These are phyloP conservation scores for Choiromyces venosus DNA, from an alignment of 495 filamentous ascomycete genomes.

Conservation along the genomic window DNA sequence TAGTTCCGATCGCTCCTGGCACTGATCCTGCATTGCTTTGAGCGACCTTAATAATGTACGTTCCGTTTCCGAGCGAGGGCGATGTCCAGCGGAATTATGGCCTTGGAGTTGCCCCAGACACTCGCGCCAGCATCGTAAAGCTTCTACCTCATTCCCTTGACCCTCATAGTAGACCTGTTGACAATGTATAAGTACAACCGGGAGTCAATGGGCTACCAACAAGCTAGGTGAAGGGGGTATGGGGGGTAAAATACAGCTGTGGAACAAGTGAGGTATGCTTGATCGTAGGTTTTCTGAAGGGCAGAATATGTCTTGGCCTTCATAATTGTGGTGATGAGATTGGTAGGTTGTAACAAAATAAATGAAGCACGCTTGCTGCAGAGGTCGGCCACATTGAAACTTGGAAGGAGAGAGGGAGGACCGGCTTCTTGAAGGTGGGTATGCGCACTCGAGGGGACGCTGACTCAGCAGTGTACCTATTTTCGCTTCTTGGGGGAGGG, in stretches of 20 bases:
- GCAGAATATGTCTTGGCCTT: conserved; percentile 70
- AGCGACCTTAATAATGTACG: conserved; percentile 74
- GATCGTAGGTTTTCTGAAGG: conserved; percentile 96
- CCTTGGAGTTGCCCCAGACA: conserved; percentile 89
- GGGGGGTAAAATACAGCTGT: conserved; percentile 60
- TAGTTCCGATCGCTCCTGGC: conserved; percentile 86
- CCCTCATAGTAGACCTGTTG: conserved; percentile 38
- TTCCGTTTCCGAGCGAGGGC: conserved; percentile 77
- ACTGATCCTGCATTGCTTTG: conserved; percentile 78
- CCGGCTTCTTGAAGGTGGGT: background rate
- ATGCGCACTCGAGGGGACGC: background rate
- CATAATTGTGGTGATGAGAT: conserved; percentile 54
- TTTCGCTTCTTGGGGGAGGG: background rate
- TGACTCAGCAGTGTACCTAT: background rate
- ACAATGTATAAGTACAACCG: conserved; percentile 11
- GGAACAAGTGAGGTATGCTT: conserved; percentile 86
- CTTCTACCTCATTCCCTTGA: conserved; percentile 88
- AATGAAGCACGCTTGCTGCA: conserved; percentile 5
- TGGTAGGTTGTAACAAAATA: background rate
- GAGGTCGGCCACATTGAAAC: background rate
- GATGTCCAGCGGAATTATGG: conserved; percentile 72
- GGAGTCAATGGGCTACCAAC: background rate
- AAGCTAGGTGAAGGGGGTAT: background rate
- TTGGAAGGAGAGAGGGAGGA: background rate
- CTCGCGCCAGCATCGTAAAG: conserved; percentile 82